Evolutionary conservation across 2,329 filamentous ascomycete species (phyloP).

Genomic region (Pestalotiopsis fici): DNA sequence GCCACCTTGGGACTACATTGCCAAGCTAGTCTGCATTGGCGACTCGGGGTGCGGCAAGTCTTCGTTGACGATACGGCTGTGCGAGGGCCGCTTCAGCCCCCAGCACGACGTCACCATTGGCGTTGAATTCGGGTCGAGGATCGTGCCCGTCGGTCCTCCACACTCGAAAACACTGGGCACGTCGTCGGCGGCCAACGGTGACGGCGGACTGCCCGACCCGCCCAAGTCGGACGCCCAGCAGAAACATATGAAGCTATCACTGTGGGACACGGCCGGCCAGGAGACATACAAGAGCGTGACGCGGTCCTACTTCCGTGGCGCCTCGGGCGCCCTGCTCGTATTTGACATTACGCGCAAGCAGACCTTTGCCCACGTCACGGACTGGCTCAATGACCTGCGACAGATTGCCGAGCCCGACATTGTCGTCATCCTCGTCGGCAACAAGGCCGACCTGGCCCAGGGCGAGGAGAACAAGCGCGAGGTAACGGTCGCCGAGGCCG

Average conservation of each 20-base stretch:
- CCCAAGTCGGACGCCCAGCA: constrained; percentile 44
- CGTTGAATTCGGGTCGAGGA: constrained; percentile 92
- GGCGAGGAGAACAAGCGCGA: constrained; percentile 58
- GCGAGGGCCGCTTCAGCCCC: constrained; percentile 91
- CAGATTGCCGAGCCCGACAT: constrained; percentile 96
- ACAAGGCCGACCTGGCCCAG: constrained; percentile 81
- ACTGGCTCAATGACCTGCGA: constrained; percentile 91
- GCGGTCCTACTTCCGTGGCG: constrained; percentile 87
- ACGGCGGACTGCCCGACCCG: constrained; percentile 54
- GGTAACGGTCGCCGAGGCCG: constrained; percentile 80
- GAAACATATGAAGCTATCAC: constrained; percentile 86
- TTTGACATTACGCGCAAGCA: constrained; percentile 88
- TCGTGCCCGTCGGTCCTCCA: constrained; percentile 86
- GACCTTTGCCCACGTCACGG: constrained; percentile 85
- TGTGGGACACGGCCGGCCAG: constrained; percentile 97
- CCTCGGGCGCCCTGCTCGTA: constrained; percentile 73
- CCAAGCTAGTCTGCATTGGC: constrained; percentile 96
- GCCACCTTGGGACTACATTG: constrained; percentile 95
- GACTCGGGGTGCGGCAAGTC: constrained; percentile 97
- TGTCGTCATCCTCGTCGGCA: constrained; percentile 91
- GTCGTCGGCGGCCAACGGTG: constrained; percentile 15
- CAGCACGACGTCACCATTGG: constrained; percentile 98
- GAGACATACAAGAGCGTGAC: constrained; percentile 98
- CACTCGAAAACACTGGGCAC: constrained; percentile 55
- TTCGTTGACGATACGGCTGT: constrained; percentile 89